Base-by-base conservation (phyloP, 495 filamentous ascomycete species). In the Penicillium subrubescens region DNA sequence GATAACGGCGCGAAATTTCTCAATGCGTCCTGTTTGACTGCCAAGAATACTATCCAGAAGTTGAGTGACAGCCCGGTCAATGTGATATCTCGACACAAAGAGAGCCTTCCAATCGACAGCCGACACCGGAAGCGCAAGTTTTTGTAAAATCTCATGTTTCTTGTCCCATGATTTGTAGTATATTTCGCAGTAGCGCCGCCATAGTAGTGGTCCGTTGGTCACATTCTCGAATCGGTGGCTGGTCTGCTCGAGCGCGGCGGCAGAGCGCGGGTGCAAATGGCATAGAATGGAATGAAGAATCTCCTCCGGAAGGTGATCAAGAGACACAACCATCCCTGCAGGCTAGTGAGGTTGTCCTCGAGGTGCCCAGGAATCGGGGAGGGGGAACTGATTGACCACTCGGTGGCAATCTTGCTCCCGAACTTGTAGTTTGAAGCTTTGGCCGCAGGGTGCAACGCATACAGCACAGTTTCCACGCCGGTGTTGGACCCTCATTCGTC, bases 101-200 rank as follows among this genome's bases (percentile, higher is more conserved):
- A 97, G 80, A 7, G 70, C 66, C 67, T 88, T 93, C 95, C 95
- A 99, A 68, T 93, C 78, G 1, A 90, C 84, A 12, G 86, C 80
- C n/a, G 79, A 79, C 2, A 87, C 82, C 11, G 79, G 75, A 8
- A 66, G 57, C 2, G 88, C 71, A 7, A 83, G 64, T 69, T 89
- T 93, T 57, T 79, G 71, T 19, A 73, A 60, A 34, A 97, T 81
- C 25, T 82, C 73, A 79, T 96, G 93, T 41, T 77, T 79, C 2
- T 80, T 72, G 55, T 88, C 81, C 95, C 95, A 99, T 70, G 85
- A 91, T 52, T 75, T 82, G 75, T 90, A 97, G 15, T 82, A 73
- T 19, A 71, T 74, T 34, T 73, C 71, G 73, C 95, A 99, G 71
- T 93, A 87, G 69, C 84, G 75, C 56, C 88, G 88, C 93, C 94